These are phyloP conservation scores for Suillus spraguei DNA, from an alignment of 768 basidiomycete species.

Conservation along the genomic window DNA sequence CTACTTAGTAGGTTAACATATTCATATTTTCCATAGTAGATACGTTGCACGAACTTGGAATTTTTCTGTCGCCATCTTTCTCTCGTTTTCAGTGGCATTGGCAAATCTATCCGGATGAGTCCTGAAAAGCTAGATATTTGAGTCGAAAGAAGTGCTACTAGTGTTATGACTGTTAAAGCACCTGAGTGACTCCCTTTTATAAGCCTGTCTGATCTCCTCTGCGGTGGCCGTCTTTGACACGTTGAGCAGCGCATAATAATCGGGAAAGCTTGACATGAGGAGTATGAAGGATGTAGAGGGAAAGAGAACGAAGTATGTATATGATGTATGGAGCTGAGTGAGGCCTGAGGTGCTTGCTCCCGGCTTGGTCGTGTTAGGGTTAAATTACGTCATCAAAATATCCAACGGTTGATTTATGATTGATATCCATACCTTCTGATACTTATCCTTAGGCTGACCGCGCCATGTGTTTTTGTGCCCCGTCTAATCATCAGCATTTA, in stretches of 20 bases:
- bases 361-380: background rate
- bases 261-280: conserved; percentile 75
- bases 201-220: conserved; percentile 76
- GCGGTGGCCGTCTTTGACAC: conserved; percentile 58
- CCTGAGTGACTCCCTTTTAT: conserved; percentile 81
- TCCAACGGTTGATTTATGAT: no score
- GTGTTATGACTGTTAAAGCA: conserved; percentile 25
- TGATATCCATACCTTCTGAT: no score
- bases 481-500: no score
- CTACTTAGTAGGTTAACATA: conserved; percentile 34
- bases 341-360: background rate
- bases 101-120: conserved; percentile 88
- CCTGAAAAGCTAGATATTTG: conserved; percentile 42
- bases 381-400: background rate
- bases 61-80: conserved; percentile 73
- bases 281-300: conserved; percentile 13
- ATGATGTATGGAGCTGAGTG: background rate
- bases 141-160: conserved; percentile 13
- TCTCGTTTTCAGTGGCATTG: conserved; percentile 72
- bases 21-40: background rate
- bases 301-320: background rate
- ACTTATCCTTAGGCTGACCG: no score
- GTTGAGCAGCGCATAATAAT: conserved; percentile 72
- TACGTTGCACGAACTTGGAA: conserved; percentile 64
- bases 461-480: no score